Evolutionary conservation across 202 grass and related monocot genomes (phyloP).

Genomic region (Setaria italica): DNA sequence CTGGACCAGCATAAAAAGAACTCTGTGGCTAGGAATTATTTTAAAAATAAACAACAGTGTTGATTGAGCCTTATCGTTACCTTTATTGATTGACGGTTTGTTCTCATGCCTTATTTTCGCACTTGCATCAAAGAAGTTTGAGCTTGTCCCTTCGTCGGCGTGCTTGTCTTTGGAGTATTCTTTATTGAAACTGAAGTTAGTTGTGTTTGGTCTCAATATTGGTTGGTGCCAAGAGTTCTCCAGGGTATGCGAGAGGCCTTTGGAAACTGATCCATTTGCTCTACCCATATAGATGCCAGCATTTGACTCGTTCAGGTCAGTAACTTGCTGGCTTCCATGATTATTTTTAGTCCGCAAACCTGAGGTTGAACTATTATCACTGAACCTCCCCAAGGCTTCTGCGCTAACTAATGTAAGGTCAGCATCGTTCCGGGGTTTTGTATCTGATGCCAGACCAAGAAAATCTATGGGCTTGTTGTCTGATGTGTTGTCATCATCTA

Average conservation of each 20-base stretch:
- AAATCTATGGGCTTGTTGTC: constrained; percentile 54
- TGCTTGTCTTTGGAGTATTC: constrained; percentile 52
- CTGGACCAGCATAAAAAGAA: constrained; percentile 33
- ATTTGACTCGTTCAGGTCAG: constrained; percentile 76
- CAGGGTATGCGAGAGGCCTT: constrained; percentile 31
- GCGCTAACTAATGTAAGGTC: constrained; percentile 43
- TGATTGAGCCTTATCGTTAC: constrained; percentile 55
- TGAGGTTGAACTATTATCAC: constrained; percentile 48
- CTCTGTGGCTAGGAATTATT: constrained; percentile 1
- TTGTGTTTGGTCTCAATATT: constrained; percentile 46
- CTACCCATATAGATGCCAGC: constrained; percentile 43
- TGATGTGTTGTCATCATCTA: constrained; percentile 64
- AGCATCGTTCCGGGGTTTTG: constrained; percentile 42
- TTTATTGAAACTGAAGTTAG: constrained; percentile 58
- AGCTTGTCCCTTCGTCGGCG: constrained; percentile 67
- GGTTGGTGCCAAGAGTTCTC: constrained; percentile 44
- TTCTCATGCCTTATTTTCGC: constrained; percentile 51
- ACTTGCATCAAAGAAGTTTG: constrained; percentile 59
- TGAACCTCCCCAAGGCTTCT: constrained; percentile 37
- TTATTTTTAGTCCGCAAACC: constrained; percentile 46
- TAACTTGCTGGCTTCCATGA: constrained; percentile 31
- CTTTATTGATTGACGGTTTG: constrained; percentile 54
- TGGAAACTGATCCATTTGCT: constrained; percentile 41
- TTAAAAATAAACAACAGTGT: constrained; percentile 11
- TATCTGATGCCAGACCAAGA: constrained; percentile 45